A percentile compares a stretch with the other conserved stretches of the same genome.
Conservation (phyloP, 257 asterid species). For the Rauvolfia tetraphylla region DNA sequence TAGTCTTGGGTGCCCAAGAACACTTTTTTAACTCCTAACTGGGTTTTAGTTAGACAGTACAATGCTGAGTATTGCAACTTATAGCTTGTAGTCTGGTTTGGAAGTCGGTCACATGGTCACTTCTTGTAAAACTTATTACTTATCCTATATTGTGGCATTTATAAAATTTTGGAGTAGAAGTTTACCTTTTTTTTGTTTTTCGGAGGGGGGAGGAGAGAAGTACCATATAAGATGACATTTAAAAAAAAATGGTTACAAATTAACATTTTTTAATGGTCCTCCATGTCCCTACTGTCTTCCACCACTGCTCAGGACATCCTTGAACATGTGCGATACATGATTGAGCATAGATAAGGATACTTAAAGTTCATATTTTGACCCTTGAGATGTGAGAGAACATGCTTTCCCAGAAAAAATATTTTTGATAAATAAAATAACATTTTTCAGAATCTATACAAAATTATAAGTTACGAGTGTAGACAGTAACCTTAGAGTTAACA, state of each 20-base stretch:
- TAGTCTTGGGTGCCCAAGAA: not conserved
- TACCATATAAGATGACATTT: too few relatives aligned
- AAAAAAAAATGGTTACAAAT: too few relatives aligned
- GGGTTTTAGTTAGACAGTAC: not conserved
- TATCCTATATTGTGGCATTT: not conserved
- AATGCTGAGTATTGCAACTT: not conserved
- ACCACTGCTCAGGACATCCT: not conserved
- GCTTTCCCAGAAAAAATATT: not conserved
- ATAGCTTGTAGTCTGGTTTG: not conserved
- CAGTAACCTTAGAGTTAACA: not conserved
- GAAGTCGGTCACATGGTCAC: not conserved
- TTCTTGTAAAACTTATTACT: not conserved
- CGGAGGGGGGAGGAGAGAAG: too few relatives aligned
- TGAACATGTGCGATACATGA: not conserved
- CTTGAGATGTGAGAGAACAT: not conserved
- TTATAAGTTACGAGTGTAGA: not conserved
- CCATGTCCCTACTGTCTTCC: not conserved
- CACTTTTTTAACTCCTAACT: not conserved
- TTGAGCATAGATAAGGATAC: not conserved
- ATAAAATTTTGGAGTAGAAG: not conserved
- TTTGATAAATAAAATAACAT: not conserved
- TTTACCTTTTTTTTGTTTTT: not conserved
- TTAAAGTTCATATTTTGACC: not conserved
- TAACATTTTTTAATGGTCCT: too few relatives aligned
- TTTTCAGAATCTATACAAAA: not conserved